These are phyloP conservation scores for Davidsoniella eucalypti DNA, from an alignment of 2,329 filamentous ascomycete genomes.

Conservation along the genomic window DNA sequence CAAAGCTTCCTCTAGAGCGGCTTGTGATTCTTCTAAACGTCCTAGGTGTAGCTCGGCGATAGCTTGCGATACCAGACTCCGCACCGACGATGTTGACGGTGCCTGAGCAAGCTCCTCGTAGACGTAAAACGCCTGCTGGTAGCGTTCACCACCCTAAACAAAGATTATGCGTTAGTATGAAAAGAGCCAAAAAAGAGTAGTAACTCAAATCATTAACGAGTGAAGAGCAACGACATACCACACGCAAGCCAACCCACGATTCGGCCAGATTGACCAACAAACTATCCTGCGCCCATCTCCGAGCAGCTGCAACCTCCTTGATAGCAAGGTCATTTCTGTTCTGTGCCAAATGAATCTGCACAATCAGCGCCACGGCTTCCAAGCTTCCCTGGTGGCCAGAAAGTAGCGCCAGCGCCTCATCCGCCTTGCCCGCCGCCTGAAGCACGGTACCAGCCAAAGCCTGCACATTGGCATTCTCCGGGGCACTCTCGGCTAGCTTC, in stretches of 20 bases:
- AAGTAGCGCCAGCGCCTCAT: constrained; percentile 67
- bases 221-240: constrained; percentile 36
- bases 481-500: constrained; percentile 47
- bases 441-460: constrained; percentile 67
- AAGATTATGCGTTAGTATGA: constrained; percentile 16
- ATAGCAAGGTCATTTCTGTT: constrained; percentile 81
- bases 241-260: constrained; percentile 79
- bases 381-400: constrained; percentile 71
- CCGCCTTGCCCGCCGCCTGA: constrained; percentile 62
- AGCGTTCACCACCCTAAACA: constrained; percentile 72
- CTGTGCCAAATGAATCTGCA: constrained; percentile 82
- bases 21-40: constrained; percentile 73
- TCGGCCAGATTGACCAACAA: constrained; percentile 87
- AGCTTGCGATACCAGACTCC: constrained; percentile 71
- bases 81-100: constrained; percentile 59
- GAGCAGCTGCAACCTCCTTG: constrained; percentile 74
- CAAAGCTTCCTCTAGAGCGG: constrained; percentile 65
- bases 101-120: constrained; percentile 90
- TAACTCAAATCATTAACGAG: not conserved
- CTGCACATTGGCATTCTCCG: constrained; percentile 68
- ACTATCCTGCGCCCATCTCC: constrained; percentile 90
- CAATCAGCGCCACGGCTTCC: constrained; percentile 67
- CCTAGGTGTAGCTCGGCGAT: constrained; percentile 84
- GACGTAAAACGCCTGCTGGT: constrained; percentile 94
- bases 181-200: no score